Evolutionary conservation across 305 asterid genomes (phyloP), one percentile per base, ranked within the genome.

Genomic region (Coffea humblotiana): DNA sequence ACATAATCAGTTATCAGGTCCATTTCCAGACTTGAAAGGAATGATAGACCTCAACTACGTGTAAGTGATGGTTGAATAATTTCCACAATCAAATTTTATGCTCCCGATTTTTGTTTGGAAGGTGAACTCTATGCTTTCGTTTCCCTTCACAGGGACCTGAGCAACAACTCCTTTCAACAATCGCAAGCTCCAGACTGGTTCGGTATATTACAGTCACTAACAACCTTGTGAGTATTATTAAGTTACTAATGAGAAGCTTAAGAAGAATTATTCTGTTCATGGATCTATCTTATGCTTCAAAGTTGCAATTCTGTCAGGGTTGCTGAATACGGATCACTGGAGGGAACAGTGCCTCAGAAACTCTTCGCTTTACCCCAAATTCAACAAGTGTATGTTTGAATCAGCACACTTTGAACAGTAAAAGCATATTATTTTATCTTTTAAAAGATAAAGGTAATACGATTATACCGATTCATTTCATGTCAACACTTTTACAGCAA

Each of bases 31-130:
- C 84, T 84, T 96, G 58, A 88, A 87, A 2, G 94, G 97, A 85
- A 93, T 96, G 97, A 67, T 85, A 84, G 87, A 92, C 77, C 97
- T 96, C 81, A 92, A 88, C 76, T 96, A 96, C 79, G 87, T 93
- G 99, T 95, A 88, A 90, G 92, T 69, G 73, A 65, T 2, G 72
- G 43, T 72, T 71, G 32, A 27, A 48, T 35, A 45, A 72, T 75
- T 78, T 56, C 40, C 7, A 35, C 2, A n/a, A 60, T 21, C 19
- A 61, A 18, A 40, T 18, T 56, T 70, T 45, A 8, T 37, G 12
- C 16, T 3, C 47, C 40, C 29, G 48, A 47, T 64, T 18, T 10
- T 40, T 12, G 4, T 70, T 56, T 8, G 27, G 47, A 15, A 45
- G 13, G 25, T 66, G 29, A 54, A 13, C 29, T 52, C 4, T 11